Base-by-base conservation (phyloP, 1,284 basidiomycete genomes). In the Boletus semigastroideus region DNA sequence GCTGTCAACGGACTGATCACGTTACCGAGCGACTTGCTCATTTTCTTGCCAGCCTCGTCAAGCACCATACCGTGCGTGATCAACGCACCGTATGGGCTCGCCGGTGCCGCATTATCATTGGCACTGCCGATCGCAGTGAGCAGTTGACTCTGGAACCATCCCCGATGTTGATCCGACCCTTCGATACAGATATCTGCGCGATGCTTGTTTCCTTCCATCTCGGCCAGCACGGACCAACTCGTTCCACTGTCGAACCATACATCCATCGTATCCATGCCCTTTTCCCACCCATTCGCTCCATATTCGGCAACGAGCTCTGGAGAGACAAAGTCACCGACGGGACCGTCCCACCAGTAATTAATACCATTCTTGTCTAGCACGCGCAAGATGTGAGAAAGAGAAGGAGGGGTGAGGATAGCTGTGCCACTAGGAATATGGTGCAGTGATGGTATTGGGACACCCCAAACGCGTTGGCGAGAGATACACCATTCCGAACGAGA, bases 241-340 rank as follows among this genome's bases (percentile, higher is more conserved):
- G 90, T 87, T 2, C 97, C 97, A 62, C 92, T 96, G 73, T 99
- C 97, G 62, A 99, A 99, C 97, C 97, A 99, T 4, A 99, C 97
- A 67, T 99, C 97, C 80, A 99, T 92, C 1, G 96, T 99, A 67
- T 99, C 97, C 2, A 80, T 85, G 9, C 94, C 90, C 68, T 92
- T 94, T 42, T 73, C 69, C 80, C 87, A 91, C 5, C 68, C 72
- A 13, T 73, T 66, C 30, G 73, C 65, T n/a, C 65, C 67, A 16
- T 78, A 76, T 43, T 76, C 68, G 46, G 73, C 73, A 3, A 71
- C 67, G 19, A 88, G 73, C 17, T 75, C 72, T 0, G 83, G 80
- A 11, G 88, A 82, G 8, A 95, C 70, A 66, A 99, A 98, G 28
- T 94, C 91, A 36, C 84, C 82, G 11, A 92, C 80, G 1, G 86